Evolutionary conservation across 805 yeast species (phyloP), one percentile per base, ranked within the genome.

Genomic region (Brettanomyces bruxellensis): DNA sequence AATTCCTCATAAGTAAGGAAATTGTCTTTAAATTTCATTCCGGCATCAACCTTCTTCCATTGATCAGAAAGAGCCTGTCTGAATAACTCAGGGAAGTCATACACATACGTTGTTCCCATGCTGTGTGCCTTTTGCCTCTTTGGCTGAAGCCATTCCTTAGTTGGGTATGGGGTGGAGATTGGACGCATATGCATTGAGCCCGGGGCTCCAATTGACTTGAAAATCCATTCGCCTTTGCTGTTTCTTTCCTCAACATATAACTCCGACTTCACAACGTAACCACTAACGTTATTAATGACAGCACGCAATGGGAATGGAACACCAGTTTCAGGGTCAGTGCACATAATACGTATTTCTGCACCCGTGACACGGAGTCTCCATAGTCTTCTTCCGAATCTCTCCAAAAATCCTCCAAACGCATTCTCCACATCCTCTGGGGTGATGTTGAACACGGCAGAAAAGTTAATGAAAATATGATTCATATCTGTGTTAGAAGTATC

Each of bases 1-100:
- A 93, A 76, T 70, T 93, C 99, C 51, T 77, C 76, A 41, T 84
- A 79, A 35, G 77, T 71, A 68, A 95, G 87, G 57, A 83, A 73
- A 57, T 87, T 93, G 51, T 82, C 87, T 39, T 90, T 90, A 51
- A 80, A 50, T 54, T 79, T 81, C 41, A 73, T 66, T 46, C 66
- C 65, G 47, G 80, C 71, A 39, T 79, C 73, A 54, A 67, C 65
- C 50, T 76, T 77, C 65, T 83, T 82, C 99, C 99, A 93, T 67
- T 81, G 84, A 22, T 90, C 74, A 47, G 79, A 66, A 36, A 86
- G 76, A 36, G 96, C 95, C 71, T 93, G 97, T 60, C 90, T 86
- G 84, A 95, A 93, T 60, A 93, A 72, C 65, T 93, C 99, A 45
- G 99, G 99, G 93, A 93, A 95, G 68, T 93, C 99, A 61, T 95